phyloP scores from a whole-genome alignment of 768 basidiomycete genomes.

The Amanita muscaria region DNA sequence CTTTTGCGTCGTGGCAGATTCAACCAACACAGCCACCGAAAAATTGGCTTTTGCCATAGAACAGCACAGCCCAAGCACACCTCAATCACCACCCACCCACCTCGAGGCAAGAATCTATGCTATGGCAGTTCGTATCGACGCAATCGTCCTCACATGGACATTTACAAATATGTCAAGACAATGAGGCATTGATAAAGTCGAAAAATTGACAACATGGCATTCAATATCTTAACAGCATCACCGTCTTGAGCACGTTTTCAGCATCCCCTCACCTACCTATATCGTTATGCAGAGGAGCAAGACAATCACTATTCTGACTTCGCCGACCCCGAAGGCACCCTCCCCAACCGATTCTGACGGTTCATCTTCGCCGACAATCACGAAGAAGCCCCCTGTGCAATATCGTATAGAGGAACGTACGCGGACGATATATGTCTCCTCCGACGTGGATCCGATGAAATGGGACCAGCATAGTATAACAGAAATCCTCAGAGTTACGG shows the following conservation, averaged over 20 bases:
- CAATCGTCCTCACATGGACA: background rate
- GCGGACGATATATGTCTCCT: slow-evolving; percentile 37
- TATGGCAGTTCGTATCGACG: background rate
- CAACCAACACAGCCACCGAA: background rate
- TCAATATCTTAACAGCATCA: no score
- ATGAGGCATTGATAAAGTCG: slow-evolving; percentile 3
- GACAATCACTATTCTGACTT: slow-evolving; percentile 30
- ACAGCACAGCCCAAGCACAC: no score
- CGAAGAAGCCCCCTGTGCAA: slow-evolving; percentile 24
- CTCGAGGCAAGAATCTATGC: slow-evolving; percentile 3
- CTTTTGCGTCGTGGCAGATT: slow-evolving; percentile 4
- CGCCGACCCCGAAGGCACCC: slow-evolving; percentile 16
- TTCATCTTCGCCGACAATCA: slow-evolving; percentile 18
- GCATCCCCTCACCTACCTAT: background rate
- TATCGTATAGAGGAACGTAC: slow-evolving; percentile 42
- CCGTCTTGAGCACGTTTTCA: background rate
- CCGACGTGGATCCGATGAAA: slow-evolving; percentile 33
- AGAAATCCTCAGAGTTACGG: slow-evolving; percentile 31
- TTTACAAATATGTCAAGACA: slow-evolving; percentile 5
- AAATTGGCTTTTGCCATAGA: background rate
- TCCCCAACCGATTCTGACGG: slow-evolving; percentile 15
- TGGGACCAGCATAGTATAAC: slow-evolving; percentile 33
- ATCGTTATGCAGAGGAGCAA: slow-evolving; percentile 25
- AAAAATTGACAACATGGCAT: background rate
- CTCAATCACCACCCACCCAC: no score